Base-by-base conservation (phyloP, 2,329 filamentous ascomycete species). In the Paramyrothecium sp. region DNA sequence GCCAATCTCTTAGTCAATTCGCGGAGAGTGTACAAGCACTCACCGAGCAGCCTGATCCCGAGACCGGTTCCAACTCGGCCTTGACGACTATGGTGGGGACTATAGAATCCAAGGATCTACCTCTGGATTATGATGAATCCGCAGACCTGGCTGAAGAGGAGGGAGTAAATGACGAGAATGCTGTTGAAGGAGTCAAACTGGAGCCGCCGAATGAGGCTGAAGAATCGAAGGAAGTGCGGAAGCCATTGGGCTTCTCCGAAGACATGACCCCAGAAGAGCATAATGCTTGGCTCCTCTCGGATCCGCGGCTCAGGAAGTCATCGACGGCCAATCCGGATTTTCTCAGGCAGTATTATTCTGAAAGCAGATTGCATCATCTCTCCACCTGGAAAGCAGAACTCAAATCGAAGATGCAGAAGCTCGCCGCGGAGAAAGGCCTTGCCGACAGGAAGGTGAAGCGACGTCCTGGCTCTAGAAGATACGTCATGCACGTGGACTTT, bases 381-480 rank as follows among this genome's bases (percentile, higher is more conserved):
- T 97, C 94, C 0, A 92, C 91, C 1, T 98, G 95, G 96, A 99
- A 98, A 78, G 90, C 94, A 1, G 91, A 96, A 58, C 77, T 99
- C 3, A 99, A 98, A 72, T 88, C 92, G 0, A 88, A 90, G 65
- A 87, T 99, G 69, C 94, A 97, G 73, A 86, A 83, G 8, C 78
- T 96, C 56, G 88, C 93, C 10, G 83, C 85, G 1, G 89, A 96
- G 63, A 91, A 88, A 67, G 74, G 76, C 1, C 63, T 78, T 59
- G 55, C 80, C 67, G 33, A 66, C 3, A 74, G 81, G 69, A 65
- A 70, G 61, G 7, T 77, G 63, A 79, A 87, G 65, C 79, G 81
- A 47, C 80, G 81, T 23, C 78, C 83, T 13, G 90, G 89, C 0
- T 75, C 87, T 3, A 82, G 93, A 59, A 80, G 90, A 53, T 99